phyloP scores from a whole-genome alignment of 805 yeast species.

The Kluyveromyces dobzhanskii region DNA sequence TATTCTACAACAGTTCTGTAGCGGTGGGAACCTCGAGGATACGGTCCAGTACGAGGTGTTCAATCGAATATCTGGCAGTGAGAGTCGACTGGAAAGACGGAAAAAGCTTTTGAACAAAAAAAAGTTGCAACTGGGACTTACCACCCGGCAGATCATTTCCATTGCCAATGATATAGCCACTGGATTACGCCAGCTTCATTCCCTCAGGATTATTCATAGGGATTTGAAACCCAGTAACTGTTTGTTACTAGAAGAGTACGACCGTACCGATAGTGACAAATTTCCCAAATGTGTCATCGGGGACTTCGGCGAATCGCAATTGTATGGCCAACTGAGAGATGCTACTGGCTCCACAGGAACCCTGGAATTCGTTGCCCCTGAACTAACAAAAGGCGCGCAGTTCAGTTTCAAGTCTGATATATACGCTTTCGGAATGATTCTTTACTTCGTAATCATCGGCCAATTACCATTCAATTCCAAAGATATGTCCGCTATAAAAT shows the following conservation, averaged over 20 bases:
- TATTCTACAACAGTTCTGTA: slow-evolving; percentile 79
- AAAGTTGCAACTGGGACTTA: slow-evolving; percentile 33
- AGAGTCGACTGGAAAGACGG: slow-evolving; percentile 33
- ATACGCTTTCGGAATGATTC: slow-evolving; percentile 77
- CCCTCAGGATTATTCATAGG: slow-evolving; percentile 71
- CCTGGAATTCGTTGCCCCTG: slow-evolving; percentile 82
- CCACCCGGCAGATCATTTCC: slow-evolving; percentile 54
- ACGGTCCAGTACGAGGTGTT: slow-evolving; percentile 34
- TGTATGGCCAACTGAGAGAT: slow-evolving; percentile 53
- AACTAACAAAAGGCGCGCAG: slow-evolving; percentile 46
- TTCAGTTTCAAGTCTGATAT: slow-evolving; percentile 70
- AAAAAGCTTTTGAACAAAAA: slow-evolving; percentile 13
- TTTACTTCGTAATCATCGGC: slow-evolving; percentile 67
- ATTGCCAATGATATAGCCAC: slow-evolving; percentile 58
- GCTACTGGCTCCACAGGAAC: slow-evolving; percentile 88
- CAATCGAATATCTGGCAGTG: slow-evolving; percentile 30
- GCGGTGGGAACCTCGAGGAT: slow-evolving; percentile 80
- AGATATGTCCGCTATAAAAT: slow-evolving; percentile 24
- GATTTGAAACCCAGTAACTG: slow-evolving; percentile 89
- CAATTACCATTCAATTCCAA: slow-evolving; percentile 45
- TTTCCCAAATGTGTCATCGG: slow-evolving; percentile 72
- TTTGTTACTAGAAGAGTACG: slow-evolving; percentile 35
- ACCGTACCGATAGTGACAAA: slow-evolving; percentile 14
- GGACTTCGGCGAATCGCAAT: slow-evolving; percentile 84
- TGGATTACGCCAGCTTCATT: slow-evolving; percentile 69